Evolutionary conservation across 139 green algal species (phyloP).

Genomic region (Ettlia oleoabundans): DNA sequence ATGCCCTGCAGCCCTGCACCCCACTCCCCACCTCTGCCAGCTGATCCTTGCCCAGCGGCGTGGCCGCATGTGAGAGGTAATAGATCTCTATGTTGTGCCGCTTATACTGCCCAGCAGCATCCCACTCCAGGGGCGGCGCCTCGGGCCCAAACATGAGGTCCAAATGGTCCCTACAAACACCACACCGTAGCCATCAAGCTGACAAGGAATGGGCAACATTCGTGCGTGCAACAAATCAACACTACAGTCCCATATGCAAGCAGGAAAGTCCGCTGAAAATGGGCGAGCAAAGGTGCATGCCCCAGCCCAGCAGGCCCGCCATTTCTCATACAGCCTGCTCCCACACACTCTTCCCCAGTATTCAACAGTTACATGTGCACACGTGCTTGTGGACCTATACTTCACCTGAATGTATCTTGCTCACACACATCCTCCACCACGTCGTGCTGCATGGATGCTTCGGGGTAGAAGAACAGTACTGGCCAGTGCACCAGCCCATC

Average conservation of each 20-base stretch:
- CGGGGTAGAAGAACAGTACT: conserved; percentile 89
- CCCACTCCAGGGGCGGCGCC: conserved; percentile 84
- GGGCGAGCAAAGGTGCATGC: too few relatives aligned
- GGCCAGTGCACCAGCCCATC: conserved; percentile 80
- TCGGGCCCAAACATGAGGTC: conserved; percentile 77
- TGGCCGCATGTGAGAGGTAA: conserved; percentile 76
- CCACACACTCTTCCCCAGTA: too few relatives aligned
- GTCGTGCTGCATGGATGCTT: conserved; percentile 80
- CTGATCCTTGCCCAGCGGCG: conserved; percentile 41
- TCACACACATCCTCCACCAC: conserved; percentile 84
- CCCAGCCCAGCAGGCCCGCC: too few relatives aligned
- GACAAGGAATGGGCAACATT: too few relatives aligned
- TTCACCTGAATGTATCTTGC: conserved; percentile 59
- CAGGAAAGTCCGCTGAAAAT: neutral
- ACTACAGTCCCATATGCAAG: too few relatives aligned
- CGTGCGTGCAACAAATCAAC: too few relatives aligned
- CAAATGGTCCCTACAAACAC: conserved; percentile 68
- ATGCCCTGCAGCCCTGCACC: too few relatives aligned
- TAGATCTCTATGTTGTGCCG: conserved; percentile 83
- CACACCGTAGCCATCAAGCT: too few relatives aligned
- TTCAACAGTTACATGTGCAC: too few relatives aligned
- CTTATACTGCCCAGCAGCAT: conserved; percentile 72
- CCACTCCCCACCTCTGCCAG: too few relatives aligned
- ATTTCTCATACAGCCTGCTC: too few relatives aligned
- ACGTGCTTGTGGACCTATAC: too few relatives aligned